Percentiles rank a stretch among this genome's conserved stretches.
phyloP scores from a whole-genome alignment of 768 basidiomycete species.

The Psilocybe azurescens region DNA sequence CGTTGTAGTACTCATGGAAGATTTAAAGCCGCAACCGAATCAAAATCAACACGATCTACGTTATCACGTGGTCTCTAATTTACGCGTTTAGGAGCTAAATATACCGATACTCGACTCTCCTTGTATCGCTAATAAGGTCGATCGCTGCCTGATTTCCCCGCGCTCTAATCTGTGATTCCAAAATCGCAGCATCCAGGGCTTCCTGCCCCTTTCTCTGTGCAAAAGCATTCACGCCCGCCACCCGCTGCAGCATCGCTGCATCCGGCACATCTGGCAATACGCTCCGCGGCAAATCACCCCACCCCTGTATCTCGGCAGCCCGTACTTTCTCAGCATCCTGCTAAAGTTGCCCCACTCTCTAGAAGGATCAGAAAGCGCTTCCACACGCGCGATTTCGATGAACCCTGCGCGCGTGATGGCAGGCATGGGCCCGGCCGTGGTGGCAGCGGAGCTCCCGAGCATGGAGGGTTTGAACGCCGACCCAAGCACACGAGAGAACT shows the following conservation, averaged over 20 bases:
- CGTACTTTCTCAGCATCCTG: conserved; percentile 13
- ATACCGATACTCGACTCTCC: conserved; percentile 11
- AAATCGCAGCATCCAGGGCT: conserved; percentile 7
- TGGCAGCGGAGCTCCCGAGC: not conserved
- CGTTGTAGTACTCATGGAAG: not conserved
- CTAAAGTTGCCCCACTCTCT: conserved; percentile 17
- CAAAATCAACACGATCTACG: too few species aligned
- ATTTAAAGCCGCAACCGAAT: too few species aligned
- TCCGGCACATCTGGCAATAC: conserved; percentile 14
- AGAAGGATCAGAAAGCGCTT: conserved; percentile 10
- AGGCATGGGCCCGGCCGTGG: conserved; percentile 13
- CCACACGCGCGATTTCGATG: conserved; percentile 10
- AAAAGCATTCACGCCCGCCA: conserved; percentile 7
- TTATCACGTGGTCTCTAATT: not conserved
- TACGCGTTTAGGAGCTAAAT: not conserved
- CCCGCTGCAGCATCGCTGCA: conserved; percentile 12
- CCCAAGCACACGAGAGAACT: conserved; percentile 10
- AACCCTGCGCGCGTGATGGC: conserved; percentile 17
- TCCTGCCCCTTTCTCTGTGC: conserved; percentile 8
- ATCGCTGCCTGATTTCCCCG: conserved; percentile 6
- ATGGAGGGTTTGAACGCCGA: conserved; percentile 6
- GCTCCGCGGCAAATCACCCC: conserved; percentile 15
- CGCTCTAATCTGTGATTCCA: conserved; percentile 1
- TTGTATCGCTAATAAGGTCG: conserved; percentile 11
- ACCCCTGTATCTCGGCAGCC: conserved; percentile 14